Conservation (phyloP, 352 stramenopile genomes). For the Pythium rishiriense region DNA sequence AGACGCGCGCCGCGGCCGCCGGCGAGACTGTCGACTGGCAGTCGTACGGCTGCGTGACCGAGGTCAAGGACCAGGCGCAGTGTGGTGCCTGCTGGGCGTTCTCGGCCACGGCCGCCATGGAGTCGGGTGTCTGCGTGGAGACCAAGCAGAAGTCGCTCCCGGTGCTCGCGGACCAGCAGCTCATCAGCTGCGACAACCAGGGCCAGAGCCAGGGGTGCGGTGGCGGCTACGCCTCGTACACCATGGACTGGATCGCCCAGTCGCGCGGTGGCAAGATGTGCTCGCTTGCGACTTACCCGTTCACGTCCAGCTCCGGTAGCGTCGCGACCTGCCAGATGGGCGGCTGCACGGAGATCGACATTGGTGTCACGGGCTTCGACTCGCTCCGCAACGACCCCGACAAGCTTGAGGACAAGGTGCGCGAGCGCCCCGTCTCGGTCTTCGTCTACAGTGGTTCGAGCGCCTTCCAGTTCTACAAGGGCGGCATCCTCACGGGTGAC, state of each 20-base stretch:
- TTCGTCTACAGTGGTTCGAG: conserved; percentile 62
- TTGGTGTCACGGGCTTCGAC: conserved; percentile 48
- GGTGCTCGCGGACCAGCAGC: conserved; percentile 59
- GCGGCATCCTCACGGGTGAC: conserved; percentile 55
- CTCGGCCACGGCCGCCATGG: conserved; percentile 57
- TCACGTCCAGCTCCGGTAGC: conserved; percentile 36
- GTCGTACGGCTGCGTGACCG: conserved; percentile 69
- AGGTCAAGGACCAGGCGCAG: conserved; percentile 51
- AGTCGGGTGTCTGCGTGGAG: conserved; percentile 50
- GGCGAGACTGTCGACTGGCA: conserved; percentile 74
- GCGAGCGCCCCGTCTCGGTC: conserved; percentile 48
- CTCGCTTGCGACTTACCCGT: conserved; percentile 52
- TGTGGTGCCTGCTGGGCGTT: conserved; percentile 66
- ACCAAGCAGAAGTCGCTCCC: conserved; percentile 36
- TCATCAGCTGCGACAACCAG: conserved; percentile 65
- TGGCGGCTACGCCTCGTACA: conserved; percentile 60
- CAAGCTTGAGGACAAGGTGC: conserved; percentile 47
- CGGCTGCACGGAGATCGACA: conserved; percentile 45
- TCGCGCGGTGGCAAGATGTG: conserved; percentile 51
- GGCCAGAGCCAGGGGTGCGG: conserved; percentile 53
- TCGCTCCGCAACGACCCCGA: conserved; percentile 42
- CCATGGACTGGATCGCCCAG: conserved; percentile 58
- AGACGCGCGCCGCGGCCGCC: conserved; percentile 38
- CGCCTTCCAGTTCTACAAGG: conserved; percentile 66
- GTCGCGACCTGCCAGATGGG: conserved; percentile 37